These are phyloP conservation scores for Leccinum imitatum DNA, from an alignment of 768 basidiomycete genomes.

Conservation along the genomic window DNA sequence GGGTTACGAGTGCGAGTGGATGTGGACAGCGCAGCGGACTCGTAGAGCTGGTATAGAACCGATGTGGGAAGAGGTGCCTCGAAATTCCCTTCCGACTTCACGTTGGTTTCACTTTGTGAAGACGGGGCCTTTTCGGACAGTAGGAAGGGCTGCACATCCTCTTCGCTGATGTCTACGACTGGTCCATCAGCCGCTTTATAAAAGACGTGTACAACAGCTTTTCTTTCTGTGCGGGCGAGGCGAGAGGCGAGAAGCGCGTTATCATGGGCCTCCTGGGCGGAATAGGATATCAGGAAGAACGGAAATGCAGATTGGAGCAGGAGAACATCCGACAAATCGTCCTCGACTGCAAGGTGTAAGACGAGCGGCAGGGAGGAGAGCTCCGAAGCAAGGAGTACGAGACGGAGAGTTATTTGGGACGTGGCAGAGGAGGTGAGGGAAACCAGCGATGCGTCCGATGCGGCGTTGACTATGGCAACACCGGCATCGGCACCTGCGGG, in stretches of 20 bases:
- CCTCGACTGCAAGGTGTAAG: constrained; percentile 62
- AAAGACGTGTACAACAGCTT: constrained; percentile 86
- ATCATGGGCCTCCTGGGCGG: constrained; percentile 81
- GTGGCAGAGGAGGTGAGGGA: constrained; percentile 58
- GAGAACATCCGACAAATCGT: constrained; percentile 73
- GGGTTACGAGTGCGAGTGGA: constrained; percentile 61
- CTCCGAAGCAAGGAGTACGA: constrained; percentile 70
- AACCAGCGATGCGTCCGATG: constrained; percentile 41
- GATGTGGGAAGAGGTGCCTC: constrained; percentile 12
- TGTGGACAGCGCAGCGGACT: constrained; percentile 65
- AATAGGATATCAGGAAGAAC: constrained; percentile 78
- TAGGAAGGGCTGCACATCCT: constrained; percentile 60
- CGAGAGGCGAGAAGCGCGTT: constrained; percentile 85
- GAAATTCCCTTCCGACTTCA: background rate
- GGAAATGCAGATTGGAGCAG: constrained; percentile 77
- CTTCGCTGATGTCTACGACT: constrained; percentile 55
- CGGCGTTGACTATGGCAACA: constrained; percentile 51
- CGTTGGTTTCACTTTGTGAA: constrained; percentile 35
- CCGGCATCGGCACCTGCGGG: constrained; percentile 69
- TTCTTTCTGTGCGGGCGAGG: constrained; percentile 66
- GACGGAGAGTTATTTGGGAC: constrained; percentile 51
- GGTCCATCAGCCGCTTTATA: constrained; percentile 44
- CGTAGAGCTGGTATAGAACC: constrained; percentile 56
- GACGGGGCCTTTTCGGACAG: constrained; percentile 39
- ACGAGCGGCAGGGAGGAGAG: constrained; percentile 66